These are phyloP conservation scores for Ogataea siamensis DNA, from an alignment of 805 yeast genomes.

Conservation along the genomic window DNA sequence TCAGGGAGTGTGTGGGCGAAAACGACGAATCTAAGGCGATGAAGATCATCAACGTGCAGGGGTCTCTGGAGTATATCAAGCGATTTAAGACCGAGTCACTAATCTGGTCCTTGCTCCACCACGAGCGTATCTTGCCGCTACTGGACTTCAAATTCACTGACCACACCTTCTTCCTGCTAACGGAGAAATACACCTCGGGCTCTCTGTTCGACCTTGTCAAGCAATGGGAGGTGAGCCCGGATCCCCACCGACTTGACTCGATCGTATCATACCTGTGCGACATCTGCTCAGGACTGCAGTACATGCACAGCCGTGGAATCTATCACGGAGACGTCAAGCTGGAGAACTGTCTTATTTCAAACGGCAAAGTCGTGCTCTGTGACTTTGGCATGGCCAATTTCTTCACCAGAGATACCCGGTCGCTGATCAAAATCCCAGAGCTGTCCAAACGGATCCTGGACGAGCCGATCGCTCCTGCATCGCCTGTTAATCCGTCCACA, in stretches of 20 bases:
- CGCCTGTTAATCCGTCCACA: neutral
- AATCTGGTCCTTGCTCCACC: slow-evolving; percentile 71
- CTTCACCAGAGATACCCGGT: slow-evolving; percentile 16
- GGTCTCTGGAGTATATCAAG: slow-evolving; percentile 46
- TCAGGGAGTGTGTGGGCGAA: slow-evolving; percentile 40
- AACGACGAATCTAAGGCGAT: slow-evolving; percentile 28
- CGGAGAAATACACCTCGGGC: slow-evolving; percentile 68
- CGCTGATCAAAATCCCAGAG: slow-evolving; percentile 13
- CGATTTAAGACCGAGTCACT: slow-evolving; percentile 69
- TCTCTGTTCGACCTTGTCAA: slow-evolving; percentile 75
- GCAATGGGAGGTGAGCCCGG: slow-evolving; percentile 50
- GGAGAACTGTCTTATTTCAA: slow-evolving; percentile 67
- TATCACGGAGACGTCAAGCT: slow-evolving; percentile 84
- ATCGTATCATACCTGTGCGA: slow-evolving; percentile 47
- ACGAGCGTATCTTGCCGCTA: slow-evolving; percentile 63
- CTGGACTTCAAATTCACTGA: slow-evolving; percentile 59
- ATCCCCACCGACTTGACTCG: slow-evolving; percentile 14
- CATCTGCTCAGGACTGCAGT: slow-evolving; percentile 55
- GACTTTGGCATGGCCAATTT: slow-evolving; percentile 81
- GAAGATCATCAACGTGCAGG: slow-evolving; percentile 30
- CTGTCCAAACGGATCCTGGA: slow-evolving; percentile 18
- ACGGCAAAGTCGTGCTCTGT: slow-evolving; percentile 55
- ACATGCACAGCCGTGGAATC: slow-evolving; percentile 60
- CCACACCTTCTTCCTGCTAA: slow-evolving; percentile 63
- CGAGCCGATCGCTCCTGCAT: slow-evolving; percentile 2